A percentile compares a stretch with the other conserved stretches of the same genome.
Evolutionary conservation across 2,329 filamentous ascomycete genomes (phyloP).

Genomic region (Neodidymelliopsis sp.): DNA sequence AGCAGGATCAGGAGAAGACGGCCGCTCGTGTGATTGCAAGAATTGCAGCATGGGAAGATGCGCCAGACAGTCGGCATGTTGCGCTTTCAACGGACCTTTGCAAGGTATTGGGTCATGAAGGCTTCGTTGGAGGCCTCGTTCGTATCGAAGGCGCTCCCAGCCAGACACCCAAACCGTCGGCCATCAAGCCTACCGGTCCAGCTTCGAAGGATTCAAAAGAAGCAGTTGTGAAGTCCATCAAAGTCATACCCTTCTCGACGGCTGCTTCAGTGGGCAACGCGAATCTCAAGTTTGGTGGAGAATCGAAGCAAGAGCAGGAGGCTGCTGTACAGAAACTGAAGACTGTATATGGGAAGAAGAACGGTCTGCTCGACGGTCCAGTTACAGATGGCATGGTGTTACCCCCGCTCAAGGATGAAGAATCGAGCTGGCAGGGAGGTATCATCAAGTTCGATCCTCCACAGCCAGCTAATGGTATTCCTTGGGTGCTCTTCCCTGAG

Average conservation of each 20-base stretch:
- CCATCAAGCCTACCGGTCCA: conserved; percentile 43
- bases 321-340: conserved; percentile 76
- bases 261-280: conserved; percentile 63
- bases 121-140: conserved; percentile 83
- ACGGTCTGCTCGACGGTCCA: conserved; percentile 78
- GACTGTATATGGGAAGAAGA: conserved; percentile 71
- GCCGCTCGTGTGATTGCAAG: conserved; percentile 77
- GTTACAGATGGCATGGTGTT: conserved; percentile 89
- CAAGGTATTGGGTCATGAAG: conserved; percentile 72
- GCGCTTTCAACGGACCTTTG: conserved; percentile 82
- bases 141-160: conserved; percentile 83
- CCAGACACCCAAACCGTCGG: conserved; percentile 70
- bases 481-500: conserved; percentile 82
- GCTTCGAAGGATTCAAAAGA: conserved; percentile 52
- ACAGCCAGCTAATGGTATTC: conserved; percentile 32
- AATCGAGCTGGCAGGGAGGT: conserved; percentile 77
- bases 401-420: conserved; percentile 64
- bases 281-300: conserved; percentile 84
- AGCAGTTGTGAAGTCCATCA: conserved; percentile 68
- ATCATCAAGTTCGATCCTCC: conserved; percentile 79
- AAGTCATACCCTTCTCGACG: conserved; percentile 79
- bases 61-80: conserved; percentile 80
- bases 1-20: conserved; percentile 65
- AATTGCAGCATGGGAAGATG: conserved; percentile 81
- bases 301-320: conserved; percentile 82